phyloP scores from a whole-genome alignment of 2,329 filamentous ascomycete species.

The Penicillium sp. region DNA sequence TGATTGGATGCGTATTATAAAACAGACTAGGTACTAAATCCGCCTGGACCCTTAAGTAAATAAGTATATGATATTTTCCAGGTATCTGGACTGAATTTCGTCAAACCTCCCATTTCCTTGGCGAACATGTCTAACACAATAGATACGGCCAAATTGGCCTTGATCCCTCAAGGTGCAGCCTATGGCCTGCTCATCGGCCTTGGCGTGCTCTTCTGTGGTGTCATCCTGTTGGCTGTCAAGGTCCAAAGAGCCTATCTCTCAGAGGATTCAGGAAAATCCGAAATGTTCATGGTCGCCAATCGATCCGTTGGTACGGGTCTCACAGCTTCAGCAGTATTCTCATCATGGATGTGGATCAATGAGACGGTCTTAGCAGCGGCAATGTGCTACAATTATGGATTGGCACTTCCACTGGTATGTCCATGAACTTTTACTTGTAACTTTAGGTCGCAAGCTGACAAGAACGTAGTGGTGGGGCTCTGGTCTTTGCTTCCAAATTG shows the following conservation, averaged over 20 bases:
- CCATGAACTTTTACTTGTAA: background rate
- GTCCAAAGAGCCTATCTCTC: conserved; percentile 41
- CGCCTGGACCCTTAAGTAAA: background rate
- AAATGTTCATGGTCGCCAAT: conserved; percentile 45
- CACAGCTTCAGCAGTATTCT: conserved; percentile 40
- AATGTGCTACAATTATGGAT: conserved; percentile 36
- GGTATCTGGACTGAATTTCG: background rate
- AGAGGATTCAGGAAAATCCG: conserved; percentile 41
- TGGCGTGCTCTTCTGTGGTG: conserved; percentile 48
- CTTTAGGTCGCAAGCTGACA: background rate
- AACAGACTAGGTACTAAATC: background rate
- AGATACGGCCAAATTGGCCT: conserved; percentile 20
- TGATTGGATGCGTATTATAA: background rate
- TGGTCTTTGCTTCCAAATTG: conserved; percentile 51
- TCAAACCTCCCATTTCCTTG: background rate
- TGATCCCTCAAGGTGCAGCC: conserved; percentile 31
- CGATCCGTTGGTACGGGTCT: conserved; percentile 39
- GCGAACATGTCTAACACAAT: conserved; percentile 15
- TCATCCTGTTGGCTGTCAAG: conserved; percentile 50
- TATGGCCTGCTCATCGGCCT: conserved; percentile 54
- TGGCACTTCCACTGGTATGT: conserved; percentile 37
- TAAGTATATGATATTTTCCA: background rate
- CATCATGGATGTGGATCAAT: conserved; percentile 44
- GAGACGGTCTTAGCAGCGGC: conserved; percentile 37
- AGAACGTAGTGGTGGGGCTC: conserved; percentile 36